Evolutionary conservation across 2,329 filamentous ascomycete species (phyloP).

Genomic region (Pseudogymnoascus sp.): DNA sequence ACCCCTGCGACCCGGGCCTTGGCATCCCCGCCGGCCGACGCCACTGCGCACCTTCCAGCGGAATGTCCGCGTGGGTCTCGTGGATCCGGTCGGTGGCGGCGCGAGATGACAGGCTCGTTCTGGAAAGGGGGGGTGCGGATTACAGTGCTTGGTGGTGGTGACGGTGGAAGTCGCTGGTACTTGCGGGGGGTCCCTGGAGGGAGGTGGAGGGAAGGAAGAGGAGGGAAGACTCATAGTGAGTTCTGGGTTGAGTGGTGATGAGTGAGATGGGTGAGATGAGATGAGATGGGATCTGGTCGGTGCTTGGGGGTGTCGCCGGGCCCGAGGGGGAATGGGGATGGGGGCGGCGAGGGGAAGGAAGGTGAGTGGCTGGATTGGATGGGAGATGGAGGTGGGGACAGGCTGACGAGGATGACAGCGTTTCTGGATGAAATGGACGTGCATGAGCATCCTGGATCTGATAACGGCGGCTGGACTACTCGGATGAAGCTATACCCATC

Average conservation of each 20-base stretch:
- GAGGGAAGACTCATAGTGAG: not conserved
- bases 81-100: not conserved
- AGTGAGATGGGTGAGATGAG: no score
- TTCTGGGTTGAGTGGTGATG: no score
- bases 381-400: not conserved
- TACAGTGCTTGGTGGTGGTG: not conserved
- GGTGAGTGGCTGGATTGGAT: not conserved
- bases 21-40: not conserved
- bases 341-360: not conserved
- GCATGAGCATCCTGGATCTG: not conserved
- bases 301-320: not conserved
- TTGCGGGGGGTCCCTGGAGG: not conserved
- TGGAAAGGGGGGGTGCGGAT: not conserved
- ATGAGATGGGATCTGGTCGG: not conserved
- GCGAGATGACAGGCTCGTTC: not conserved
- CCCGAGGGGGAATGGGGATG: not conserved
- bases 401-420: not conserved
- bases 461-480: not conserved
- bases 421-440: not conserved
- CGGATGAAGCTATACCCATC: not conserved
- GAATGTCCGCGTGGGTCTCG: not conserved
- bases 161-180: not conserved
- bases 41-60: not conserved
- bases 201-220: not conserved
- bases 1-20: not conserved